Evolutionary conservation across 108 stramenopile genomes (phyloP), one percentile per base, ranked within the genome.

Genomic region (Cylindrotheca closterium): DNA sequence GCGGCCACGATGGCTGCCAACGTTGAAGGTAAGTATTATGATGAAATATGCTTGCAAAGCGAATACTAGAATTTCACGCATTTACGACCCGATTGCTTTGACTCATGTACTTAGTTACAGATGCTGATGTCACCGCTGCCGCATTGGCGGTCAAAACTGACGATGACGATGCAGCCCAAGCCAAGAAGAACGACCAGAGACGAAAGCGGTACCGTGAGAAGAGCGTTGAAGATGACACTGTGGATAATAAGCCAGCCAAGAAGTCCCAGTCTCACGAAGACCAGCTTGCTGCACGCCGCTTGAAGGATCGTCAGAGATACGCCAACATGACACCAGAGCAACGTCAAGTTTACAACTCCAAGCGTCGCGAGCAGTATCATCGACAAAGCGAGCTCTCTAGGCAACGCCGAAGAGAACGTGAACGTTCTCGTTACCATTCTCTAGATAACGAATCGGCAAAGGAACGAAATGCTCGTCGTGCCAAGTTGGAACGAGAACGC

Each of bases 291-390:
- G 61, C 85, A 18, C 82, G 91, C 19, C 84, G 91, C n/a, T 46
- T 73, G 52, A 92, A 92, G 68, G 91, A 92, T 67, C 87, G 91
- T 29, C 71, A 81, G 55, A 84, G 91, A 23, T 92, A 92, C 49
- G 84, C 91, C 15, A 58, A 60, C 67, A 92, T 92, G 91, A 83
- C 86, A 4, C 71, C 80, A 18, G 82, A 81, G 31, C 84, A 85
- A 30, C 91, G 91, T 30, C 77, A 82, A 17, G 80, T 71, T 8
- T 92, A 92, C 84, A 92, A 92, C 58, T 71, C 79, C 22, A 88
- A 92, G 66, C 83, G 91, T 27, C 83, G 91, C 12, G 91, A 89
- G 29, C 80, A 89, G 51, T 92, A 92, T 61, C 91, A 92, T 58
- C 84, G 82, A 18, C 91, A 92, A 68, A 80, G 71, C 23, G 87